Conservation (phyloP, 2,329 filamentous ascomycete species). For the Aspergillus bombycis region DNA sequence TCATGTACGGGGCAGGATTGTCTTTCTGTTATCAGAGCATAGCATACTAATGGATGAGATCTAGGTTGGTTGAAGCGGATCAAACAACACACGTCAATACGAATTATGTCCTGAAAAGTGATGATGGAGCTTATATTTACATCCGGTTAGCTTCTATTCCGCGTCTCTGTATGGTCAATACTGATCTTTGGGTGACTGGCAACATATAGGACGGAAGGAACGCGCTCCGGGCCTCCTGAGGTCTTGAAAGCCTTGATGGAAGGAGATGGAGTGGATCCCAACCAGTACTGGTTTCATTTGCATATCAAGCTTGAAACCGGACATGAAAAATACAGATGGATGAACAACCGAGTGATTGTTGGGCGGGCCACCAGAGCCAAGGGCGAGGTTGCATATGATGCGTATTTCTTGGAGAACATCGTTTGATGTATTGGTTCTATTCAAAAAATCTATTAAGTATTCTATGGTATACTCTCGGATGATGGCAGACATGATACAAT, state of each 20-base stretch:
- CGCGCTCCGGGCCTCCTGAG: constrained; percentile 29
- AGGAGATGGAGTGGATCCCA: constrained; percentile 27
- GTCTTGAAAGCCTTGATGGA: constrained; percentile 31
- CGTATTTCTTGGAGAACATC: constrained; percentile 31
- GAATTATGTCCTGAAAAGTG: constrained; percentile 31
- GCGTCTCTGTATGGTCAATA: neutral
- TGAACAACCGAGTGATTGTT: constrained; percentile 33
- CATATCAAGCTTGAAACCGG: constrained; percentile 31
- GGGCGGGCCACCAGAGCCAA: constrained; percentile 28
- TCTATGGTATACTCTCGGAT: neutral
- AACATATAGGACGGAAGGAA: constrained; percentile 29
- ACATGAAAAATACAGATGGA: constrained; percentile 30
- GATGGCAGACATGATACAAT: neutral
- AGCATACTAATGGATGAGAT: neutral
- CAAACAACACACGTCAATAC: constrained; percentile 33
- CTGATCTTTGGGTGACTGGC: neutral
- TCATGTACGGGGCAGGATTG: constrained; percentile 20
- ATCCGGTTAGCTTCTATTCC: constrained; percentile 18
- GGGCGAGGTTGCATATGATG: constrained; percentile 32
- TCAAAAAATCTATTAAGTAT: neutral
- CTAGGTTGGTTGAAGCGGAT: constrained; percentile 30
- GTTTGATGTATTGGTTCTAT: neutral
- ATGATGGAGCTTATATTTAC: constrained; percentile 30
- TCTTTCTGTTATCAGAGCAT: neutral
- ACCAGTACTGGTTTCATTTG: constrained; percentile 32